Evolutionary conservation across 2,329 filamentous ascomycete genomes (phyloP), one percentile per base, ranked within the genome.

Genomic region (Aspergillus udagawae): DNA sequence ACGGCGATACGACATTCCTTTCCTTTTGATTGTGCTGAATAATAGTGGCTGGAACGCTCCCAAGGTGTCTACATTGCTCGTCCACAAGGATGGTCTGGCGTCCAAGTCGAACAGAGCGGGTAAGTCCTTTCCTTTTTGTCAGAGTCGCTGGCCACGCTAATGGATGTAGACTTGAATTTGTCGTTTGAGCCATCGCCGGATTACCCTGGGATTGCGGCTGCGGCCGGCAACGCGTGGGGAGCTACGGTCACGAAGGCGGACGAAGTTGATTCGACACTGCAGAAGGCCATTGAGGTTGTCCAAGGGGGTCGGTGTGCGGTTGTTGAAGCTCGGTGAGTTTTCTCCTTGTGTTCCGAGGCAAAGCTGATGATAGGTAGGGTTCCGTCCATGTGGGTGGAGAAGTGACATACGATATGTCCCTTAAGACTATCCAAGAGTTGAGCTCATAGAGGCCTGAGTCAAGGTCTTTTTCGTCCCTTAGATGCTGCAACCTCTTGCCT

Each of bases 1-100:
- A 0, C 79, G 84, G 65, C 78, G 84, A 35, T 88, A 88, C 67
- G 77, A 81, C 2, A 85, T 87, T 52, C 85, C 86, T 0, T 79
- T 88, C 23, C 70, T 89, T 32, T 86, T 84, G 0, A 82, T 89
- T 49, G 83, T 88, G 17, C 68, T 88, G 52, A 88, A 88, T 65
- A 89, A 89, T 62, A 82, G 86, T 67, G 85, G 86, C 25, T 88
- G 86, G 86, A 86, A 68, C 20, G 63, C 66, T 4, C 66, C 85
- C 0, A 74, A 80, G 14, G 76, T 77, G 50, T 83, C 80, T 1
- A 74, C 87, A 57, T 69, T 85, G 23, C 77, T 87, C 7, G 85
- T 88, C 1, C 85, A 88, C 66, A 85, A 84, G 0, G 72, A 85
- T 38, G 85, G 85, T 8, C 73, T 80, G 42, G 84, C 83, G 1